phyloP scores from a whole-genome alignment of 768 basidiomycete species.

The Mycena albidolilacea region DNA sequence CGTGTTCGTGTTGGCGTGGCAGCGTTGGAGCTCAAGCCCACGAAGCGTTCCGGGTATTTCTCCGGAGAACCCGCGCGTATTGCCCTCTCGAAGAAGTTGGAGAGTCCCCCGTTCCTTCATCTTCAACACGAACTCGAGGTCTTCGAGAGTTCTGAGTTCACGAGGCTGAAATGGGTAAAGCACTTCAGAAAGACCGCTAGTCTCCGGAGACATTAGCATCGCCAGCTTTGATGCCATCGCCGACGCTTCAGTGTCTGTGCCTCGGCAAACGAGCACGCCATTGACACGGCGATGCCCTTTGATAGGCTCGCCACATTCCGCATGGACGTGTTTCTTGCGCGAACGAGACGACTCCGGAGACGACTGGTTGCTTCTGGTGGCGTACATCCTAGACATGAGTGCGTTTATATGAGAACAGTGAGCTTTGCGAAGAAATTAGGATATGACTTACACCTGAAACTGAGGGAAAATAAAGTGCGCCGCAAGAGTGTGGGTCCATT shows the following conservation, averaged over 20 bases:
- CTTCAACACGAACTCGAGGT: not conserved
- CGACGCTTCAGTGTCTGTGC: too few species aligned
- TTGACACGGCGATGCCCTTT: slow-evolving; percentile 24
- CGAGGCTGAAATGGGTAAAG: too few species aligned
- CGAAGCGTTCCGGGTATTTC: slow-evolving; percentile 7
- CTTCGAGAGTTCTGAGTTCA: not conserved
- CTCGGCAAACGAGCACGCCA: slow-evolving; percentile 11
- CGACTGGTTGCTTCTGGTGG: not conserved
- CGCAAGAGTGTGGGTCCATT: not conserved
- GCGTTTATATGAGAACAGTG: not conserved
- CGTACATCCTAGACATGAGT: not conserved
- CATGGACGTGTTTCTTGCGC: slow-evolving; percentile 24
- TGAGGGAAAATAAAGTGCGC: not conserved
- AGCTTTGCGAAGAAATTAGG: not conserved
- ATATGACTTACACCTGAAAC: not conserved
- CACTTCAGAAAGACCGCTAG: not conserved
- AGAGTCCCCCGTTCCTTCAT: slow-evolving; percentile 6
- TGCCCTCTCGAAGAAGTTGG: slow-evolving; percentile 6
- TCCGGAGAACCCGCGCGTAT: not conserved
- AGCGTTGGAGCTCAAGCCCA: not conserved
- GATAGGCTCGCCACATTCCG: slow-evolving; percentile 29
- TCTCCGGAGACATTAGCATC: not conserved
- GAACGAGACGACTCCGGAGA: not conserved
- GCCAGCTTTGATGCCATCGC: not conserved
- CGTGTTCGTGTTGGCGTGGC: not conserved